Evolutionary conservation across 805 yeast species (phyloP), one percentile per base, ranked within the genome.

Genomic region (Saccharomycopsis fibuligera): DNA sequence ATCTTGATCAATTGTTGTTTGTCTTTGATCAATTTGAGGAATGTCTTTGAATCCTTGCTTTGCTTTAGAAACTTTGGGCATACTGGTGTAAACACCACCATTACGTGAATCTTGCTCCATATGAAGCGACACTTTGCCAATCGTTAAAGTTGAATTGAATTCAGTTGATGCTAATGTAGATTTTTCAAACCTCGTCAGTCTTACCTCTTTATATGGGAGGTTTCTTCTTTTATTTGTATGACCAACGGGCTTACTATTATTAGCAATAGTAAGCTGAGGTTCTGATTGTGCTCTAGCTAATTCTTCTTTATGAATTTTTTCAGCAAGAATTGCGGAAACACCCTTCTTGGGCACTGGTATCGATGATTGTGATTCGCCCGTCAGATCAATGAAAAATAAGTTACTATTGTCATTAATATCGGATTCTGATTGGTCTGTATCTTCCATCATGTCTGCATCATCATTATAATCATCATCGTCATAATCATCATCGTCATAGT

Each of bases 311-410:
- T 12, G 9, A n/a, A n/a, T n/a, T 17, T 33, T 33, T n/a, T 33
- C 37, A 8, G 19, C 17, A 33, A 33, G 37, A 33, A 33, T 33
- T 12, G 37, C 6, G 9, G 8, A 17, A 8, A 33, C 37, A 16
- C 63, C 68, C 40, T 60, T 63, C 43, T 62, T 64, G 1, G 66
- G 62, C 40, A n/a, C n/a, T n/a, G 58, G 63, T 2, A 58, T 56
- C 4, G 67, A 63, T 4, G 60, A 48, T 2, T 60, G 61, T 40
- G 68, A 67, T 24, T 59, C 55, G 3, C 66, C 60, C 8, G 37
- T 17, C 9, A 17, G n/a, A n/a, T 33, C 37, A 12, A 33, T 33
- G n/a, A 33, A 33, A 17, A 33, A 33, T 27, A 27, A 12, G 33
- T 21, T n/a, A n/a, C n/a, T n/a, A n/a, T n/a, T n/a, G n/a, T n/a